These are phyloP conservation scores for Penicillium subrubescens DNA, from an alignment of 495 filamentous ascomycete species.

Conservation along the genomic window DNA sequence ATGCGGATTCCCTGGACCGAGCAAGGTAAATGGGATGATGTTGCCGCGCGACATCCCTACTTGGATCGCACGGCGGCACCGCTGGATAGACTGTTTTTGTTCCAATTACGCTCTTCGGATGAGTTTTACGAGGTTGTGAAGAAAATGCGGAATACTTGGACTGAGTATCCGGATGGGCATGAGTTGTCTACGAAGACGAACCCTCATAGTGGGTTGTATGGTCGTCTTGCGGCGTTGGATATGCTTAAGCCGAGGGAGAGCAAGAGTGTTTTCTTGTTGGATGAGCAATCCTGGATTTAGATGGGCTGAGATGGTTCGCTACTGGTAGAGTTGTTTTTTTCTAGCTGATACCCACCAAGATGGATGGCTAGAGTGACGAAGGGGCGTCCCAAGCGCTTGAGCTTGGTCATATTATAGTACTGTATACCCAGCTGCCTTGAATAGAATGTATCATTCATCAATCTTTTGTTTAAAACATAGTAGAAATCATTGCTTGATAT, in stretches of 20 bases:
- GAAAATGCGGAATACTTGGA: conserved; percentile 7
- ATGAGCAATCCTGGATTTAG: conserved; percentile 23
- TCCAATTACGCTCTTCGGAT: neutral
- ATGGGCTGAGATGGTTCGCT: neutral
- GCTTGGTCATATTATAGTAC: no score
- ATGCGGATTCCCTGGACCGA: conserved; percentile 5
- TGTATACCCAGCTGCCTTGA: neutral
- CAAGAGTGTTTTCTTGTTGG: conserved; percentile 15
- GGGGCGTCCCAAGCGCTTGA: neutral
- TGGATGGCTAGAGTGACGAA: neutral
- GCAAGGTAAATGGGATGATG: conserved; percentile 11
- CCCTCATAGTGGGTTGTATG: conserved; percentile 22
- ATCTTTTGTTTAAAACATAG: neutral
- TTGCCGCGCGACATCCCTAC: conserved; percentile 8
- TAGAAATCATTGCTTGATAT: neutral
- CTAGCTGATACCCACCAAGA: neutral
- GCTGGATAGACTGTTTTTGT: conserved; percentile 30
- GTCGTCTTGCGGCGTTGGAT: conserved; percentile 22
- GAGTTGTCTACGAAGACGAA: conserved; percentile 10
- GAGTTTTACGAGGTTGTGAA: conserved; percentile 13
- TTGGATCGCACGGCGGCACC: conserved; percentile 21
- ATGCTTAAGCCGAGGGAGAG: conserved; percentile 13
- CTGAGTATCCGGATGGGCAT: conserved; percentile 24
- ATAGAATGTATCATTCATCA: neutral
- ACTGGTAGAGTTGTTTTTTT: neutral